These are phyloP conservation scores for Beverwykella pulmonaria DNA, from an alignment of 495 filamentous ascomycete genomes.

Conservation along the genomic window DNA sequence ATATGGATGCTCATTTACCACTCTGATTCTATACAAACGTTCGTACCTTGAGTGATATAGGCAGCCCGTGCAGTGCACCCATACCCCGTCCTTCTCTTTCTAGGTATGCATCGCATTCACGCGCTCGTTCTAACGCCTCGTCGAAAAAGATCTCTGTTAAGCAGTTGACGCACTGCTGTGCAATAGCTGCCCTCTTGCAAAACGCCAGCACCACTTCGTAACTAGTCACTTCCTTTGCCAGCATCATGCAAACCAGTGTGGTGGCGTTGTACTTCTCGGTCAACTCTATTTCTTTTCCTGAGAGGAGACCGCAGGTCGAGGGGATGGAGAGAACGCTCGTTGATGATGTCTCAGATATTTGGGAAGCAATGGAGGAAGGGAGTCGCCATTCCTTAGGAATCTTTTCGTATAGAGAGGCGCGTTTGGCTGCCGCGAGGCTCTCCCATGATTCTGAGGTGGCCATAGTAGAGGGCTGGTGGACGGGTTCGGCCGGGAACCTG, in stretches of 20 bases:
- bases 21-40: no score
- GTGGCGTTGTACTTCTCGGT: slow-evolving; percentile 34
- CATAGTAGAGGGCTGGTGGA: not conserved
- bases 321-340: slow-evolving; percentile 26
- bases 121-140: slow-evolving; percentile 60
- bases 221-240: slow-evolving; percentile 7
- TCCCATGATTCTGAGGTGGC: slow-evolving; percentile 21
- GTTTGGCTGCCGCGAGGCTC: slow-evolving; percentile 25
- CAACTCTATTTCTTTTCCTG: slow-evolving; percentile 21
- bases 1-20: no score
- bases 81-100: slow-evolving; percentile 52
- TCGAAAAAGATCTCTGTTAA: slow-evolving; percentile 69
- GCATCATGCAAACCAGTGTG: slow-evolving; percentile 20
- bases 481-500: no score
- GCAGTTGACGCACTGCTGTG: slow-evolving; percentile 52
- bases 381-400: slow-evolving; percentile 33
- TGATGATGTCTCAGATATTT: slow-evolving; percentile 12
- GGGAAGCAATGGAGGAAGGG: slow-evolving; percentile 11
- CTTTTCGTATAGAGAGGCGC: slow-evolving; percentile 11
- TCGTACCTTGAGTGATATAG: slow-evolving; percentile 50
- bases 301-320: slow-evolving; percentile 18
- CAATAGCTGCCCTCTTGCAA: slow-evolving; percentile 39
- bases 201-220: slow-evolving; percentile 34
- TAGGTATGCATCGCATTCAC: slow-evolving; percentile 59
- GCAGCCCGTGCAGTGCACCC: slow-evolving; percentile 70